Evolutionary conservation across 176 grass and related monocot species (phyloP).

Genomic region (Raddia distichophylla): DNA sequence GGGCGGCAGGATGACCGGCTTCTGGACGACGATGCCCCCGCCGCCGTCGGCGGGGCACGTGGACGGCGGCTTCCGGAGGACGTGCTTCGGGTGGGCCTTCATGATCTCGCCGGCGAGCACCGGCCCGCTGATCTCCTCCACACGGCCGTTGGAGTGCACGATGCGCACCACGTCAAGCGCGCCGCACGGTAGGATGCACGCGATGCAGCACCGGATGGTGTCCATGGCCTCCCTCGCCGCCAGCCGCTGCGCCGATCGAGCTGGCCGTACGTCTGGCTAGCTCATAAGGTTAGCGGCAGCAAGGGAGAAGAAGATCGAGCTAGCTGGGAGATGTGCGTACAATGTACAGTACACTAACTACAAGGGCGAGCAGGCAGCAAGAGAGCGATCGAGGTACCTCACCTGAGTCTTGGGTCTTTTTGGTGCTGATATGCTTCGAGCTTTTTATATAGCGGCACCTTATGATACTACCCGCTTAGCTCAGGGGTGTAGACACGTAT

Average conservation of each 20-base stretch:
- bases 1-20: conserved; percentile 76
- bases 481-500: conserved; percentile 35
- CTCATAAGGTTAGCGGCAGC: conserved; percentile 31
- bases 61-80: conserved; percentile 68
- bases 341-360: background rate
- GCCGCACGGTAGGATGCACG: conserved; percentile 97
- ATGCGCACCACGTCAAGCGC: conserved; percentile 96
- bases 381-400: conserved; percentile 21
- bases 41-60: conserved; percentile 51
- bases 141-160: conserved; percentile 93
- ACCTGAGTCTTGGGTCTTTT: conserved; percentile 36
- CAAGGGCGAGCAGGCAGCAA: background rate
- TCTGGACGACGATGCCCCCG: conserved; percentile 53
- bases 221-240: conserved; percentile 53
- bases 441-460: conserved; percentile 49
- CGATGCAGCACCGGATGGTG: conserved; percentile 96
- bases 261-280: conserved; percentile 43
- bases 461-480: conserved; percentile 17
- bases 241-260: conserved; percentile 15
- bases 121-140: conserved; percentile 83
- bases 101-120: conserved; percentile 91
- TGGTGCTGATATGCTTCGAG: conserved; percentile 44
- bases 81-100: conserved; percentile 89
- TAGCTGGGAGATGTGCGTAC: background rate
- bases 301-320: background rate